Conservation (phyloP, 2,329 filamentous ascomycete species). For the Emergomyces pasteurianus region DNA sequence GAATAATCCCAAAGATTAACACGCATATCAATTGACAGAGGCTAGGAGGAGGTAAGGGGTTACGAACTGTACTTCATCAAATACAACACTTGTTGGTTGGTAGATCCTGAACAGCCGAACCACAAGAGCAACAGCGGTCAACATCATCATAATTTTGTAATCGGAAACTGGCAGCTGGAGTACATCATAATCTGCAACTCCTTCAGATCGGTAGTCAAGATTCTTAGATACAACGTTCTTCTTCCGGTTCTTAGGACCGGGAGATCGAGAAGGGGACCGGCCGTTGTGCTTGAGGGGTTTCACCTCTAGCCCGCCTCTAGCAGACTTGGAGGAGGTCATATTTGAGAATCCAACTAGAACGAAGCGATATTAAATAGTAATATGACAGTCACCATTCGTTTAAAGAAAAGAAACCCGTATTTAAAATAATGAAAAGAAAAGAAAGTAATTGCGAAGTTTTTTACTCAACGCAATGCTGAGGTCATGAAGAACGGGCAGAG, state of each 20-base stretch:
- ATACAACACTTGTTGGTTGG: constrained; percentile 90
- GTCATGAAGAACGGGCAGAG: background rate
- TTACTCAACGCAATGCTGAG: background rate
- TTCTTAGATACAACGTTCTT: constrained; percentile 17
- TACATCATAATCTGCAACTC: constrained; percentile 75
- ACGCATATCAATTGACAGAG: constrained; percentile 4
- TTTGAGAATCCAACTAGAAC: constrained; percentile 6
- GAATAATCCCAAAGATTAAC: background rate
- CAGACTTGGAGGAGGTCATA: constrained; percentile 10
- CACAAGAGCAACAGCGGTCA: constrained; percentile 64
- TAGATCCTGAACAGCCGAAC: constrained; percentile 94
- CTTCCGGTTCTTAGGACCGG: constrained; percentile 27
- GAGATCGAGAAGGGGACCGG: constrained; percentile 29
- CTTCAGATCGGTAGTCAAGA: constrained; percentile 36
- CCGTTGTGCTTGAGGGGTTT: constrained; percentile 23
- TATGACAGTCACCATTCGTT: background rate
- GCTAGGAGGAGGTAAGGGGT: background rate
- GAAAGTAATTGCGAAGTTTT: background rate
- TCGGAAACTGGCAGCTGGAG: constrained; percentile 74
- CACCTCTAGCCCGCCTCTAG: constrained; percentile 26
- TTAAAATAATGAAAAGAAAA: background rate
- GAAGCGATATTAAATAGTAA: constrained; percentile 1
- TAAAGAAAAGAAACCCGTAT: background rate
- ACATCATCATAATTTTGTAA: constrained; percentile 60
- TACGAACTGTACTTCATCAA: constrained; percentile 96